Conservation (phyloP, 163 green algal genomes). For the Scenedesmus sp. region DNA sequence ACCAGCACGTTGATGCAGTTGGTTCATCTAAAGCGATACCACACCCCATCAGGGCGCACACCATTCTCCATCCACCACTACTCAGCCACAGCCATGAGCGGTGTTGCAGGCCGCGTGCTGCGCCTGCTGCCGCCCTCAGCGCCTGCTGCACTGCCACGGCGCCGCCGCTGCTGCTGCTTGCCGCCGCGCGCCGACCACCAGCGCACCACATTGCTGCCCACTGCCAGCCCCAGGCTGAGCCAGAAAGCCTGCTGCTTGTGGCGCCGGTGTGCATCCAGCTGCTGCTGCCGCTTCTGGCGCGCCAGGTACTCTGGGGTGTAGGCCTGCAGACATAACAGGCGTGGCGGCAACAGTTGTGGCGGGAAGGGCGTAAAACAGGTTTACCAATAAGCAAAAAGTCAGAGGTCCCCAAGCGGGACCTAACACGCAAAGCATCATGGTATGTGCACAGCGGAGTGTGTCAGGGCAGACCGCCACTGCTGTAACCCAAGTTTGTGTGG, state of each 20-base stretch:
- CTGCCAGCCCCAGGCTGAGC: constrained; percentile 26
- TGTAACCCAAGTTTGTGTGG: not conserved
- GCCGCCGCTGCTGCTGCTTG: constrained; percentile 27
- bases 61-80: no score
- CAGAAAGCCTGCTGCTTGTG: constrained; percentile 51
- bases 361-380: not conserved
- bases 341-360: not conserved
- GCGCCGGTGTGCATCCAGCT: not conserved
- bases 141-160: not conserved
- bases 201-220: constrained; percentile 42
- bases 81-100: constrained; percentile 21
- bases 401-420: not conserved
- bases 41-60: no score
- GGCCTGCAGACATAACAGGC: constrained; percentile 1
- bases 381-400: not conserved
- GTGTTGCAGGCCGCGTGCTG: constrained; percentile 34
- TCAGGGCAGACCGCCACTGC: not conserved
- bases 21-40: no score
- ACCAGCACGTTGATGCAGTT: no score
- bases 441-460: no score
- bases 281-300: constrained; percentile 12
- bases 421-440: not conserved
- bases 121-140: constrained; percentile 29
- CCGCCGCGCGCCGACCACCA: not conserved
- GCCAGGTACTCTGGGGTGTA: constrained; percentile 46